Evolutionary conservation across 345 rosid genomes (phyloP).

Genomic region (Salix arbutifolia): DNA sequence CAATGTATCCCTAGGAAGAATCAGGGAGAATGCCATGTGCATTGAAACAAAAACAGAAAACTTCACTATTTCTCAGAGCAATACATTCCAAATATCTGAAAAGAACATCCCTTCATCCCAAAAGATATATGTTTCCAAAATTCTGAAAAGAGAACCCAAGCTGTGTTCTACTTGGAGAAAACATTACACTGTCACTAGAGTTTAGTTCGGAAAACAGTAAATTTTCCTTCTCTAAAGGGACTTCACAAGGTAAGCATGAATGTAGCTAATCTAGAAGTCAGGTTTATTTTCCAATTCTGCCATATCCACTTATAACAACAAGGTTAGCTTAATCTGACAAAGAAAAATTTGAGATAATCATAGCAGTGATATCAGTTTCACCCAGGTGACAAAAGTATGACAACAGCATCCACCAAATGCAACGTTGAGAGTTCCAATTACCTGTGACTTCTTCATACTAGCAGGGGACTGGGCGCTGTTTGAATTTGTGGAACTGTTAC

Average conservation of each 20-base stretch:
- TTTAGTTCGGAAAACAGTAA: not conserved
- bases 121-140: not conserved
- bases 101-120: not conserved
- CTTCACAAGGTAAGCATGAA: not conserved
- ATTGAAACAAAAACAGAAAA: not conserved
- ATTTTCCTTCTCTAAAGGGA: not conserved
- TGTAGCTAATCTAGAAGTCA: not conserved
- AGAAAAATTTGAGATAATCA: not conserved
- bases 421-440: conserved; percentile 19
- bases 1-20: not conserved
- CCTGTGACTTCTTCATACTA: conserved; percentile 55
- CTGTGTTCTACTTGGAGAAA: not conserved
- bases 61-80: not conserved
- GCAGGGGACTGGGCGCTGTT: conserved; percentile 38
- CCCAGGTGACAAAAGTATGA: not conserved
- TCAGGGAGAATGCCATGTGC: not conserved
- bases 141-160: not conserved
- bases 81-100: conserved; percentile 7
- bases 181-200: not conserved
- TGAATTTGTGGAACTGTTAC: conserved; percentile 27
- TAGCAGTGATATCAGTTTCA: not conserved
- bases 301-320: not conserved
- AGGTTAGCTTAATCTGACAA: not conserved
- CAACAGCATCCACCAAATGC: not conserved
- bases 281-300: not conserved